Evolutionary conservation across 768 basidiomycete species (phyloP).

Genomic region (Strobilomyces dryophilus): DNA sequence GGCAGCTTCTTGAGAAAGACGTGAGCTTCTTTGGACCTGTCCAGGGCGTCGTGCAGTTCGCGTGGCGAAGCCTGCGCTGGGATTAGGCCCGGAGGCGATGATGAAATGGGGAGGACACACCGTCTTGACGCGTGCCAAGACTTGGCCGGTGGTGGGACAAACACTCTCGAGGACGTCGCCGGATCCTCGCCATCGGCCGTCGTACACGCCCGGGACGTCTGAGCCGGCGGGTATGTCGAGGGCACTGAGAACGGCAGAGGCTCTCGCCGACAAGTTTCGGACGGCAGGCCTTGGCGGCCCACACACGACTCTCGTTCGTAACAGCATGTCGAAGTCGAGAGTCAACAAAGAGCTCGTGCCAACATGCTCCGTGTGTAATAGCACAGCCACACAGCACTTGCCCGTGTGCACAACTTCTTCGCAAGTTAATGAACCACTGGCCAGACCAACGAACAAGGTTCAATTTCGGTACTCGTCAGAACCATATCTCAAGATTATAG

Average conservation of each 20-base stretch:
- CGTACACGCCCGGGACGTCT: conserved; percentile 72
- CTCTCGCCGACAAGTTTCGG: conserved; percentile 64
- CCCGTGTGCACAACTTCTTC: background rate
- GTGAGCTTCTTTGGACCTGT: conserved; percentile 72
- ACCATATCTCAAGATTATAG: background rate
- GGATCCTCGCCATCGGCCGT: conserved; percentile 74
- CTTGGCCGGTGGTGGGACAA: conserved; percentile 87
- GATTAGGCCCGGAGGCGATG: conserved; percentile 10
- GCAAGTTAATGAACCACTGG: background rate
- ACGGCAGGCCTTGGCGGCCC: conserved; percentile 13
- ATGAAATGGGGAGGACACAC: conserved; percentile 37
- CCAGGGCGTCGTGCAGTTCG: conserved; percentile 68
- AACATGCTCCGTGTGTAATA: background rate
- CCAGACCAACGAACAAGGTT: background rate
- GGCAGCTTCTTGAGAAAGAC: conserved; percentile 68
- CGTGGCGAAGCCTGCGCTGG: conserved; percentile 54
- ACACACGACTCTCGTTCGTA: conserved; percentile 16
- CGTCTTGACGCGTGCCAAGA: conserved; percentile 68
- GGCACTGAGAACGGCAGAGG: conserved; percentile 60
- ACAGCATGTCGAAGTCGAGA: conserved; percentile 16
- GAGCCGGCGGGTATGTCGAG: conserved; percentile 54
- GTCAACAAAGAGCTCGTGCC: background rate
- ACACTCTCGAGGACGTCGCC: conserved; percentile 66
- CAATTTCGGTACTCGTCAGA: background rate
- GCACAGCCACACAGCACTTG: conserved; percentile 19